Evolutionary conservation across 768 basidiomycete genomes (phyloP), one percentile per base, ranked within the genome.

Genomic region (Boletus speciosus): DNA sequence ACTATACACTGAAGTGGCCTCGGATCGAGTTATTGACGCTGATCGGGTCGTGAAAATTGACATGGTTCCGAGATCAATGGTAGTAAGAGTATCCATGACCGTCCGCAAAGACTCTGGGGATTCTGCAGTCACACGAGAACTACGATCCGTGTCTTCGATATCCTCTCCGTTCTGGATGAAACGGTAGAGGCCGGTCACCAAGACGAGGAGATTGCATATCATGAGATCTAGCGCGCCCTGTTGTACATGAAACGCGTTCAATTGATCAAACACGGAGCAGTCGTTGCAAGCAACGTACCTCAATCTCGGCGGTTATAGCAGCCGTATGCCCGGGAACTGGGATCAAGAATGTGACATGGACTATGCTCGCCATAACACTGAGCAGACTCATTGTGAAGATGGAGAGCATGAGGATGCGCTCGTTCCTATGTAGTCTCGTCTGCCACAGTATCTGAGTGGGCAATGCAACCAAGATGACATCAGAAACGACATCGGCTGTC

Each of bases 211-310:
- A 16, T 64, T 48, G 42, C 64, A 60, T 16, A 55, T 44, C 39
- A 52, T 46, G 6, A 66, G 49, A 46, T 51, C 45, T 11, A 66
- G 19, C 5, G 51, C 53, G 51, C 58, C 55, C 63, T 66, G 32
- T 52, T 5, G 14, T 3, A 21, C 27, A 27, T 31, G 31, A 59
- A 49, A 40, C 45, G 3, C 3, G 47, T 49, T 37, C 25, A 25
- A 25, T 50, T 43, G 25, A 36, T 19, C 4, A 16, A 29, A 23
- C 15, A 36, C 11, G 11, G 15, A 15, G 7, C 7, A 40, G 43
- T 15, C 5, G 8, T 35, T 9, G 16, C 19, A 7, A 39, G n/a
- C 9, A 14, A 15, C 61, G 7, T 5, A 59, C 64, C 57, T 63
- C 57, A 4, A 64, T 44, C n/a, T 54, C 35, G 5, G 50, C 55